phyloP scores from a whole-genome alignment of 345 rosid species.

The Syzygium grande region DNA sequence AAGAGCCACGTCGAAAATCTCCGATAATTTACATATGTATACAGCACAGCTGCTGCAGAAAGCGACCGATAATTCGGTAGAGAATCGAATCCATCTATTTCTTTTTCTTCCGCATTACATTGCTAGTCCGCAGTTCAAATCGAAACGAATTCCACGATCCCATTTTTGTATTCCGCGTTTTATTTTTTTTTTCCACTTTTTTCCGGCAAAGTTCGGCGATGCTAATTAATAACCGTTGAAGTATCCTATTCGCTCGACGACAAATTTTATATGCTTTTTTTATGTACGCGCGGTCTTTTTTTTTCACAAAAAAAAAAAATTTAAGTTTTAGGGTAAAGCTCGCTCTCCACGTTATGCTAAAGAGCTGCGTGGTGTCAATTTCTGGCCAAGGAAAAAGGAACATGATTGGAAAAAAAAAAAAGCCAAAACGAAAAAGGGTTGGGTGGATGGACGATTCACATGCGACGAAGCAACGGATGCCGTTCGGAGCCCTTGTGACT shows the following conservation, averaged over 20 bases:
- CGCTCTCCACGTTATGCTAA: not conserved
- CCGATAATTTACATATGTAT: not conserved
- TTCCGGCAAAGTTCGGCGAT: accelerated
- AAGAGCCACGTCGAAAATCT: not conserved
- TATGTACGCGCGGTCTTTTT: accelerated
- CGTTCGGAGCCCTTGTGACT: not conserved
- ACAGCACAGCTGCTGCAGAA: not conserved
- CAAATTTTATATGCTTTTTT: not conserved
- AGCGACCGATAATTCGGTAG: not conserved
- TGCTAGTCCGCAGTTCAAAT: not conserved
- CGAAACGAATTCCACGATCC: not conserved
- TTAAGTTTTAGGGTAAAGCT: not conserved
- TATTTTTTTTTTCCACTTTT: not conserved
- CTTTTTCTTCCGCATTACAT: no score
- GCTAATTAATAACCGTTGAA: not conserved
- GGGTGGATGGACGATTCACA: not conserved
- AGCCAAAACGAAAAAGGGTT: not conserved
- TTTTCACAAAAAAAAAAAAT: not conserved
- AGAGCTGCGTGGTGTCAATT: not conserved
- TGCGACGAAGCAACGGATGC: not conserved
- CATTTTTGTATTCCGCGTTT: not conserved
- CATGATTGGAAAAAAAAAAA: not conserved
- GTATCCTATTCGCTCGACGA: not conserved
- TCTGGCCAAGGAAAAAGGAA: not conserved
- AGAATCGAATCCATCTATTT: not conserved